phyloP scores from a whole-genome alignment of 2,329 filamentous ascomycete genomes.

The Verticillium nonalfalfae region DNA sequence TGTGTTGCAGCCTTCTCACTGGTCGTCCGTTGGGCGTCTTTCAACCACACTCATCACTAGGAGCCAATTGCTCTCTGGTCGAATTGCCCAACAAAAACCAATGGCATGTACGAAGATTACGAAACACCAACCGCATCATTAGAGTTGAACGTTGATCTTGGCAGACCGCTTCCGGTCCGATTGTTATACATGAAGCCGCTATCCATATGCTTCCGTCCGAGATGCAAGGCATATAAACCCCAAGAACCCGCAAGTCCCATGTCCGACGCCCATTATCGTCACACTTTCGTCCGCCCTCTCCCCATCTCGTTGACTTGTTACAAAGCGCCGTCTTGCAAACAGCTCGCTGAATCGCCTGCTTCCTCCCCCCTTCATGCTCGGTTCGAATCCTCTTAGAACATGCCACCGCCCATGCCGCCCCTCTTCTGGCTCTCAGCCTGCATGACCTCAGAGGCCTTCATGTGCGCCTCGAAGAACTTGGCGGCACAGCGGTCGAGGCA shows the following conservation, averaged over 20 bases:
- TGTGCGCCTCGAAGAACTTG: constrained; percentile 98
- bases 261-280: neutral
- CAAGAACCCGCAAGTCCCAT: neutral
- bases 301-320: neutral
- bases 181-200: neutral
- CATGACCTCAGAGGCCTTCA: constrained; percentile 97
- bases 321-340: neutral
- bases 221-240: neutral
- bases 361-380: neutral
- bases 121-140: neutral
- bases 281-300: neutral
- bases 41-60: no score
- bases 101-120: neutral
- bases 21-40: neutral
- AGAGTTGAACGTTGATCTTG: neutral
- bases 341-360: neutral
- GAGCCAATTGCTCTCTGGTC: no score
- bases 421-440: constrained; percentile 74
- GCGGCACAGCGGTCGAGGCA: constrained; percentile 95
- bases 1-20: neutral
- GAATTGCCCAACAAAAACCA: no score
- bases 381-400: constrained; percentile 22
- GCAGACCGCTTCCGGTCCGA: neutral
- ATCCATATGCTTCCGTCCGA: neutral
- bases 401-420: constrained; percentile 48